These are phyloP conservation scores for Trichoderma aggressivum DNA, from an alignment of 2,329 filamentous ascomycete species.

Conservation along the genomic window DNA sequence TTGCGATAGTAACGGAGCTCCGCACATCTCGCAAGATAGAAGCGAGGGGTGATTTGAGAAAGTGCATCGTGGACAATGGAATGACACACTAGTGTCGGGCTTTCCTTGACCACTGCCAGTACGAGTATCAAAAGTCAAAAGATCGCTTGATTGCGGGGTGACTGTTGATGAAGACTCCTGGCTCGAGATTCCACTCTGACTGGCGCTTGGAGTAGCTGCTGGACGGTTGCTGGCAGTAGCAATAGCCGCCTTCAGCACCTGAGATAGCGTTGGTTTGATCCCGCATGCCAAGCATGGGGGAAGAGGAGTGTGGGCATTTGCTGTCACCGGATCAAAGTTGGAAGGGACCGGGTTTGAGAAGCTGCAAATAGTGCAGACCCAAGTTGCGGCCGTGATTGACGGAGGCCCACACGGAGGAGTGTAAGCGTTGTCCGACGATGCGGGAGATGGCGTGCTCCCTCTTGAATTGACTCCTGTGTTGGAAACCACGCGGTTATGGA, in stretches of 20 bases:
- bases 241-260: slow-evolving; percentile 84
- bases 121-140: not conserved
- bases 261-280: slow-evolving; percentile 81
- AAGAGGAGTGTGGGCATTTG: slow-evolving; percentile 73
- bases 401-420: slow-evolving; percentile 39
- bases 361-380: slow-evolving; percentile 94
- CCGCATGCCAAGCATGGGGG: slow-evolving; percentile 90
- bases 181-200: not conserved
- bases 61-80: slow-evolving; percentile 82
- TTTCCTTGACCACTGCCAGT: not conserved
- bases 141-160: not conserved
- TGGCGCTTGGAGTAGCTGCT: slow-evolving; percentile 17
- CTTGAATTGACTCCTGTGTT: slow-evolving; percentile 45
- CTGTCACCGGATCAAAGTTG: slow-evolving; percentile 84
- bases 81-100: slow-evolving; percentile 35
- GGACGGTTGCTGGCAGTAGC: slow-evolving; percentile 62
- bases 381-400: slow-evolving; percentile 65
- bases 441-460: slow-evolving; percentile 46
- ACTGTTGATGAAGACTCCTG: not conserved
- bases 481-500: slow-evolving; percentile 52
- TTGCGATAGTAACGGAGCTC: slow-evolving; percentile 65
- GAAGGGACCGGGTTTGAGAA: slow-evolving; percentile 90
- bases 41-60: slow-evolving; percentile 91
- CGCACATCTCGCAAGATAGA: slow-evolving; percentile 85
- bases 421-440: slow-evolving; percentile 42